Conservation (phyloP, 306 rosid species). For the Fragaria ananassa region DNA sequence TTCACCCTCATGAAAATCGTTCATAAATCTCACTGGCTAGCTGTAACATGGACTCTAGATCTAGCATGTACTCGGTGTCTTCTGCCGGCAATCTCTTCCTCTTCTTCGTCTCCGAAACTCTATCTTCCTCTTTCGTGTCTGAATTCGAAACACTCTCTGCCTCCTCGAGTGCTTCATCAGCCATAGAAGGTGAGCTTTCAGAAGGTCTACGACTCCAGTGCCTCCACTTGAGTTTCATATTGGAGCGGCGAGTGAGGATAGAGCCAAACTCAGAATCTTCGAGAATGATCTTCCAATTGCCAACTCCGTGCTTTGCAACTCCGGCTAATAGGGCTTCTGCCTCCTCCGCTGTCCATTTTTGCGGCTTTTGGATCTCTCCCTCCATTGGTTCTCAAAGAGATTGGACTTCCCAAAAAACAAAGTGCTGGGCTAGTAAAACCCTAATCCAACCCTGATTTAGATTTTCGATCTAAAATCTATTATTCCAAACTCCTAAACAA, state of each 20-base stretch:
- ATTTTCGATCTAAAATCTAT: too few relatives aligned
- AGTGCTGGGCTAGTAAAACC: too few relatives aligned
- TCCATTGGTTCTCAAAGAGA: neutral
- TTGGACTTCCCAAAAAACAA: neutral
- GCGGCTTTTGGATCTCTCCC: neutral
- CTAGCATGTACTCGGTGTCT: neutral
- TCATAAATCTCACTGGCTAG: neutral
- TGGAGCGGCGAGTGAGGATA: neutral
- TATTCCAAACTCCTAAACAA: too few relatives aligned
- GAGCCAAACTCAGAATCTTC: neutral
- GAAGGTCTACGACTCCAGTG: neutral
- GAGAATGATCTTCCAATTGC: neutral
- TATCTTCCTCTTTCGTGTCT: neutral
- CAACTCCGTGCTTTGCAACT: neutral
- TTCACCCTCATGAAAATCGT: neutral
- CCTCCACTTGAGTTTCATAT: neutral
- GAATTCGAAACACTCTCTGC: neutral
- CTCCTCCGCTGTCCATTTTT: neutral
- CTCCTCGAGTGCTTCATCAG: neutral
- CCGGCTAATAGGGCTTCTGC: constrained; percentile 4
- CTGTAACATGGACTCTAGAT: neutral
- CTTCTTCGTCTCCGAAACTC: neutral
- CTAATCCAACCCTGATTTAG: neutral
- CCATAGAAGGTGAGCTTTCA: neutral
- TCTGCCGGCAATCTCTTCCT: neutral